Evolutionary conservation across 2,329 filamentous ascomycete genomes (phyloP).

Genomic region (Talaromyces rugulosus): DNA sequence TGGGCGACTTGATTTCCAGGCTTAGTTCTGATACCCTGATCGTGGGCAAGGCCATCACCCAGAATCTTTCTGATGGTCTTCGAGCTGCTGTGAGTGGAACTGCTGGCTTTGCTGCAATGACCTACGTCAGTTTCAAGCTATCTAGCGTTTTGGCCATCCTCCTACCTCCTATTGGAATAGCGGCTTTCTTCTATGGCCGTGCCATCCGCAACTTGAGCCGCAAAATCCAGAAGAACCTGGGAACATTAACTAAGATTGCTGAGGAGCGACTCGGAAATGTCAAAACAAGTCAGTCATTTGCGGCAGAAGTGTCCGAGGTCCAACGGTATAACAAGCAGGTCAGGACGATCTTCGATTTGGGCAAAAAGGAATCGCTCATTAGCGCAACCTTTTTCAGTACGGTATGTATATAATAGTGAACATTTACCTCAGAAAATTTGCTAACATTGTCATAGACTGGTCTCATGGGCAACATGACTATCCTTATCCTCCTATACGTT

Average conservation of each 20-base stretch:
- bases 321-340: slow-evolving; percentile 88
- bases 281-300: slow-evolving; percentile 93
- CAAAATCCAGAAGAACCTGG: slow-evolving; percentile 89
- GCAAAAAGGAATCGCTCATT: slow-evolving; percentile 79
- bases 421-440: background rate
- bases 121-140: slow-evolving; percentile 88
- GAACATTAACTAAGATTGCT: slow-evolving; percentile 90
- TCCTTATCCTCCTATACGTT: slow-evolving; percentile 82
- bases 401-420: slow-evolving; percentile 27
- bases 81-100: slow-evolving; percentile 83
- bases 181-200: slow-evolving; percentile 87
- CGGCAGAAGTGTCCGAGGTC: slow-evolving; percentile 86
- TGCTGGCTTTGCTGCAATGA: slow-evolving; percentile 88
- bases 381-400: slow-evolving; percentile 84
- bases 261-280: slow-evolving; percentile 98
- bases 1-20: slow-evolving; percentile 92
- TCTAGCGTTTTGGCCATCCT: slow-evolving; percentile 82
- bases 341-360: slow-evolving; percentile 84
- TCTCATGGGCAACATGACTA: slow-evolving; percentile 94
- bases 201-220: slow-evolving; percentile 84
- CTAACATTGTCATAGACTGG: slow-evolving; percentile 59
- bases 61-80: slow-evolving; percentile 95
- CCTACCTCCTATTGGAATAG: slow-evolving; percentile 85
- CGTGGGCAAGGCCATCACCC: slow-evolving; percentile 96
- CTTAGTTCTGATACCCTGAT: slow-evolving; percentile 96